Conservation (phyloP, 306 rosid species). For the Prunus mira region DNA sequence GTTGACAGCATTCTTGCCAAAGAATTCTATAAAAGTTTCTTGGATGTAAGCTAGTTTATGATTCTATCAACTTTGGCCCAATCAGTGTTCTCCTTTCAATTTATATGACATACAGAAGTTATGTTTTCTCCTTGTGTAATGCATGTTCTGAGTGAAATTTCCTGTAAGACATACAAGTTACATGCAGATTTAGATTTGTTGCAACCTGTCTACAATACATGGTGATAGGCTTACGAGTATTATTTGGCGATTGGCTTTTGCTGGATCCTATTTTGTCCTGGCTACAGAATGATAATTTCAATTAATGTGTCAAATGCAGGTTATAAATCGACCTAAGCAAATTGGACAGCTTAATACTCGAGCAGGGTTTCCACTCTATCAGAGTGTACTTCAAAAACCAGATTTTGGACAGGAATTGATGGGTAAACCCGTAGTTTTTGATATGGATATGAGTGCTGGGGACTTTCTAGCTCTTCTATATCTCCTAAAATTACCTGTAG, state of each 20-base stretch:
- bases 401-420: constrained; percentile 25
- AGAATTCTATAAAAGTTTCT: constrained; percentile 48
- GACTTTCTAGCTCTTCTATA: constrained; percentile 57
- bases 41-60: constrained; percentile 38
- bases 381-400: constrained; percentile 40
- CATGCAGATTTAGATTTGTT: background rate
- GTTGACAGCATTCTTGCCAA: constrained; percentile 34
- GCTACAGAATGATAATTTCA: background rate
- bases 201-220: background rate
- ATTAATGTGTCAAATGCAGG: constrained; percentile 3
- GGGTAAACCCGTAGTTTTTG: constrained; percentile 60
- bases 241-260: background rate
- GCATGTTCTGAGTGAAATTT: background rate
- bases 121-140: background rate
- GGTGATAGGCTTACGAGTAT: background rate
- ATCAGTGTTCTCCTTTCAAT: background rate
- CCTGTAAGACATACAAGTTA: background rate
- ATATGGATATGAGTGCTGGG: constrained; percentile 79
- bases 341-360: constrained; percentile 46
- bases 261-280: background rate
- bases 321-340: constrained; percentile 13
- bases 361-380: constrained; percentile 42
- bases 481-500: constrained; percentile 53
- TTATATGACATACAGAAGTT: background rate
- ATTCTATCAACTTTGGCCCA: background rate